A percentile compares a stretch with the other conserved stretches of the same genome.
Conservation (phyloP, 805 yeast genomes). For the Yamadazyma endophytica region DNA sequence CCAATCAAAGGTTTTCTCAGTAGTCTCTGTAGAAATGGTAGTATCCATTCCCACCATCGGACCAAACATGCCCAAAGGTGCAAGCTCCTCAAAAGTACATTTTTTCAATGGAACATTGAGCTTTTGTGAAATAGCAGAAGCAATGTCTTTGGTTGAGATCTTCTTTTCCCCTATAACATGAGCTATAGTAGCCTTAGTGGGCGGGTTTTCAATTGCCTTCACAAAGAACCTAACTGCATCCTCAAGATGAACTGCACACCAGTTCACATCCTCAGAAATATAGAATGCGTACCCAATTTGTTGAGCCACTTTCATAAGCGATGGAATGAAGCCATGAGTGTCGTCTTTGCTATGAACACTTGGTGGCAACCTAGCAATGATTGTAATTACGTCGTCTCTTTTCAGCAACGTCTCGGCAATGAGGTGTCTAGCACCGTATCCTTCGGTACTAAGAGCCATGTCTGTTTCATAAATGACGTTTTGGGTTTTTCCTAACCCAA, state of each 20-base stretch:
- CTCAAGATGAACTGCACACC: constrained; percentile 25
- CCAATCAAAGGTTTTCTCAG: constrained; percentile 21
- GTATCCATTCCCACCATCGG: constrained; percentile 11
- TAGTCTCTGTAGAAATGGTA: constrained; percentile 12
- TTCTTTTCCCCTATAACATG: constrained; percentile 13
- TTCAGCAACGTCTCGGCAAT: constrained; percentile 16
- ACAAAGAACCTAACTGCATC: constrained; percentile 27
- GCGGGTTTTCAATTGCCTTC: constrained; percentile 6
- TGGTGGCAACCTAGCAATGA: constrained; percentile 23
- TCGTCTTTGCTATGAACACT: constrained; percentile 30
- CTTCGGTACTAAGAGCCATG: too few species aligned
- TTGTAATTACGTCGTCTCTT: too few species aligned
- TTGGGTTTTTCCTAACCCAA: too few species aligned
- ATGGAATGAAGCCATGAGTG: constrained; percentile 19
- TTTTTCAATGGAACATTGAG: too few species aligned
- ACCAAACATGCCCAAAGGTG: too few species aligned
- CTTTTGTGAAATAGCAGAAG: constrained; percentile 18
- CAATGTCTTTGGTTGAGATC: constrained; percentile 19
- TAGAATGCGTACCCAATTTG: constrained; percentile 25
- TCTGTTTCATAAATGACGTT: too few species aligned
- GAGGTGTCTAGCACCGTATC: too few species aligned
- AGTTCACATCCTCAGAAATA: constrained; percentile 30
- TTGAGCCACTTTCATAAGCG: constrained; percentile 21
- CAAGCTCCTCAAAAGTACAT: too few species aligned
- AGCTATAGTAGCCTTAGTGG: constrained; percentile 5